Conservation (phyloP, 805 yeast genomes). For the Pichia kluyveri region DNA sequence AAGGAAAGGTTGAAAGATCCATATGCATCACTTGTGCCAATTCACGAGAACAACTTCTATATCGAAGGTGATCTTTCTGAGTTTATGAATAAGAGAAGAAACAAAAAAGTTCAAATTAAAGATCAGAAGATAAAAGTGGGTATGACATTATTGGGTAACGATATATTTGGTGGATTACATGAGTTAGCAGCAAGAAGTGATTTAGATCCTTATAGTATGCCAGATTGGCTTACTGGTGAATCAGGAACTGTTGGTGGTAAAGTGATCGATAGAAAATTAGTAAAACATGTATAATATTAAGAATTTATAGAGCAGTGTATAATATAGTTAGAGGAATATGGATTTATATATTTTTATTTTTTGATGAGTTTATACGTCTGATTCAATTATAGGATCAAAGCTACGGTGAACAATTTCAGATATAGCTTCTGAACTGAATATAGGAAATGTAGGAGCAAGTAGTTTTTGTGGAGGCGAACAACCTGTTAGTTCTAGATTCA, state of each 20-base stretch:
- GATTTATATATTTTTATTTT: too few species aligned
- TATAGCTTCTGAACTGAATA: neutral
- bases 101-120: constrained; percentile 13
- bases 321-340: neutral
- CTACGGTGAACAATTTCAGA: neutral
- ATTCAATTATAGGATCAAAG: constrained; percentile 4
- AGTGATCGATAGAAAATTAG: constrained; percentile 30
- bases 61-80: constrained; percentile 14
- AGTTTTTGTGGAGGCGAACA: neutral
- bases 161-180: constrained; percentile 72
- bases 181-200: constrained; percentile 45
- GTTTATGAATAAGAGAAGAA: neutral
- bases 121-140: constrained; percentile 16
- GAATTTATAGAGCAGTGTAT: neutral
- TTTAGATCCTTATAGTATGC: constrained; percentile 47
- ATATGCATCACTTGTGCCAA: constrained; percentile 49
- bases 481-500: too few species aligned
- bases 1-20: constrained; percentile 19
- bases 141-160: constrained; percentile 49
- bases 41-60: constrained; percentile 41
- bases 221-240: constrained; percentile 77
- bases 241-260: constrained; percentile 47
- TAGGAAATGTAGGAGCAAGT: neutral
- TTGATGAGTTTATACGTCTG: neutral
- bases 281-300: neutral